Base-by-base conservation (phyloP, 2,329 filamentous ascomycete species). In the Akanthomyces muscarius region DNA sequence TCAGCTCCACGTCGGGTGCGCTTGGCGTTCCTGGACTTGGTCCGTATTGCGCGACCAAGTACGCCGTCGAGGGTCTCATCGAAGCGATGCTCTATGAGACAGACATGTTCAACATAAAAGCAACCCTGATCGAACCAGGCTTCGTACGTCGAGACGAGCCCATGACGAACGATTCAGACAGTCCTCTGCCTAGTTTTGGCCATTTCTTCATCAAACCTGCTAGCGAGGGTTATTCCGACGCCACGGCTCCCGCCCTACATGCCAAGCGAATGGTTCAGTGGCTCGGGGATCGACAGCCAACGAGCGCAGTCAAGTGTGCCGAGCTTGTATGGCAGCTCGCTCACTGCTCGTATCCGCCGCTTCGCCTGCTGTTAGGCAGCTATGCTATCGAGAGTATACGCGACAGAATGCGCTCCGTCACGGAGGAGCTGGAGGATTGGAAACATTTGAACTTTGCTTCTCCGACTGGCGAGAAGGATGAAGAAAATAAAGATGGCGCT, bases 51-150 rank as follows among this genome's bases (percentile, higher is more conserved):
- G 95, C 95, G 1, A 97, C 92, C 18, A 99, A 98, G 74, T 98
- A 97, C 76, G 95, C 95, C 0, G 92, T 97, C 4, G 95, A 99
- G 73, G 95, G 94, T 0, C 80, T 99, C 61, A 92, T 98, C 69
- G 95, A 99, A 76, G 93, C 91, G 18, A 94, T 99, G 90, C 83
- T 97, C 18, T 98, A 98, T 76, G 95, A 99, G 74, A 89, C 96
- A 44, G 93, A 97, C 68, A 76, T 80, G 0, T 97, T 96, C 77
- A 94, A 95, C 72, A 90, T 98, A 75, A 97, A 96, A 75, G 91
- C 91, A 0, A 97, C 94, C 2, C 83, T 99, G 6, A 93, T 98
- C 0, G 92, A 97, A 71, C 93, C 94, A 1, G 93, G 93, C 0
- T 85, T 97, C 67, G 90, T 97, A 66, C 84, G 93, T 6, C 84